Conservation (phyloP, 2,329 filamentous ascomycete species). For the Alternaria gansuensis region DNA sequence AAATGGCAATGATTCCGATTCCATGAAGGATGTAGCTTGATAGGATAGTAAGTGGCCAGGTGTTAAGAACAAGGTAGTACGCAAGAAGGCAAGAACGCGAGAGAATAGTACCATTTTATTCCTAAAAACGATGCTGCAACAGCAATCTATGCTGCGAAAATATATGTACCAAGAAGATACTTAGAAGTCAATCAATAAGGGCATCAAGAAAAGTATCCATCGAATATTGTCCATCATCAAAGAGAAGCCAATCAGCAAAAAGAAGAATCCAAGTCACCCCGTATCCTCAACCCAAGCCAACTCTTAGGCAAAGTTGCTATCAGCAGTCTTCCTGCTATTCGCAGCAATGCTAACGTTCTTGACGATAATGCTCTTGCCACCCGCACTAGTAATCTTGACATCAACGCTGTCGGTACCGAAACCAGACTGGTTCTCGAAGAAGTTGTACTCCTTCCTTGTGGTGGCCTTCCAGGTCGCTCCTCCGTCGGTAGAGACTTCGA, state of each 20-base stretch:
- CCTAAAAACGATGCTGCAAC: neutral
- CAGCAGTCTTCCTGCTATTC: constrained; percentile 37
- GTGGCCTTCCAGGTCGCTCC: constrained; percentile 68
- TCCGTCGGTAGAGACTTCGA: constrained; percentile 70
- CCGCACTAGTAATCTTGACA: constrained; percentile 64
- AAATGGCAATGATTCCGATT: no score
- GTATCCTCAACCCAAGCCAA: neutral
- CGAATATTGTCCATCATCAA: constrained; percentile 3
- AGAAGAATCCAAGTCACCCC: neutral
- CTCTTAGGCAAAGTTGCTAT: constrained; percentile 43
- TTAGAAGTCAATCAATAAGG: constrained; percentile 1
- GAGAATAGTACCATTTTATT: neutral
- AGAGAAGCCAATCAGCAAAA: neutral
- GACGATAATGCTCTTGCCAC: constrained; percentile 62
- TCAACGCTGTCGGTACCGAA: constrained; percentile 65
- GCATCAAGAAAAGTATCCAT: constrained; percentile 2
- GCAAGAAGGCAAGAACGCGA: rapidly evolving
- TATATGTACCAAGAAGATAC: constrained; percentile 3
- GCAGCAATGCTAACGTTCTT: constrained; percentile 60
- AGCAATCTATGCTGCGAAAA: neutral
- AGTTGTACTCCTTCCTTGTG: constrained; percentile 63
- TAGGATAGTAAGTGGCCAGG: no score
- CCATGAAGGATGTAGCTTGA: no score
- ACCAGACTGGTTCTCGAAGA: constrained; percentile 67
- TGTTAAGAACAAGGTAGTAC: neutral